Base-by-base conservation (phyloP, 2,329 filamentous ascomycete species). In the Mycosphaerelloides madeirae region DNA sequence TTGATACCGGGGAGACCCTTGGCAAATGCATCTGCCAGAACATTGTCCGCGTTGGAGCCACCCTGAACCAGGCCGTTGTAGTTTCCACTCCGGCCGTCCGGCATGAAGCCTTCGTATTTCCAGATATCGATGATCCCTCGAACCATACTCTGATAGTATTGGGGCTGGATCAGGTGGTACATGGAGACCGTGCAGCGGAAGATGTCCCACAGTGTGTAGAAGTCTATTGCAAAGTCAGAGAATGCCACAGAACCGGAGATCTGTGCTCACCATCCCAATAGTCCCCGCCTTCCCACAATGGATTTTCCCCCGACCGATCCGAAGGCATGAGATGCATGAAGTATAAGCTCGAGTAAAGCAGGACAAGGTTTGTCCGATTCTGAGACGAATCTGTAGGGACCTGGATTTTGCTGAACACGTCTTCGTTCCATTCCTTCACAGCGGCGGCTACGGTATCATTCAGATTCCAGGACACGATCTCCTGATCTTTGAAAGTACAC, bases 281-380 rank as follows among this genome's bases (percentile, higher is more conserved):
- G 1, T 87, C 83, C 0, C 59, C 55, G 1, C 79, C 81, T 1
- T 67, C 60, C 83, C 83, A 87, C 0, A 73, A 63, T 0, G 83
- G 82, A 48, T 86, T 87, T 59, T 87, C 84, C 0, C 81, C 82
- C 0, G 82, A 85, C 49, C 81, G 78, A 58, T 87, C 84, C 1
- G 81, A 82, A 0, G 83, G 83, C 29, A 85, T 75, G 9, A 86
- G 63, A 46, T 80, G 77, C 77, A 84, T 83, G 53, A 83, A 82
- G 57, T 86, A 87, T 28, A 87, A 60, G 0, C 80, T 81, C 0
- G 78, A 78, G 65, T 87, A 87, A 2, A 87, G 68, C 20, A 85
- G 68, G 38, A 74, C 68, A 6, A 84, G 66, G 36, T 78, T 81
- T 0, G 71, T 60, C 74, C 12, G 63, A 58, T 55, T 83, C 73